Base-by-base conservation (phyloP, 176 grass and related monocot species). In the Triticum turgidum region DNA sequence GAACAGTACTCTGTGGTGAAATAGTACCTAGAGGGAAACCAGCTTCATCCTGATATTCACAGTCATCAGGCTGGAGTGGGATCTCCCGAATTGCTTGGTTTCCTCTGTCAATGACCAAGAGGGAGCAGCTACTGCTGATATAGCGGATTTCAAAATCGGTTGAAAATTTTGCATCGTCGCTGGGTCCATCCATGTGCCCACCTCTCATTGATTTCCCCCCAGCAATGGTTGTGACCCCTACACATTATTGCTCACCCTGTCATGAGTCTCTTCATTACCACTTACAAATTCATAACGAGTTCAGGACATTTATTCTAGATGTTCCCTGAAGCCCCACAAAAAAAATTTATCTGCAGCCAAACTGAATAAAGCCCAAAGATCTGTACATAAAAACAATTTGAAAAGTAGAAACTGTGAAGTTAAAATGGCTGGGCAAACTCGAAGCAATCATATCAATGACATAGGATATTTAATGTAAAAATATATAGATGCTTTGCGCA, bases 1-100 rank as follows among this genome's bases (percentile, higher is more conserved):
- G 27, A 27, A 27, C 27, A 27, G 27, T 27, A 27, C 27, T 27
- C 27, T 27, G 27, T 27, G 27, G 27, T 27, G 27, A 27, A 27
- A 27, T 27, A 27, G 27, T 27, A 27, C 27, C 27, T 27, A 27
- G 91, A 87, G 97, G 94, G 78, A 99, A 99, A 44, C 83, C 90
- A 78, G 87, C 85, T 86, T 99, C 97, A 64, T 94, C 79, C 83
- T 93, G 94, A 64, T 94, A 88, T 15, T 84, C 83, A 75, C 97
- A 99, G 21, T 99, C 94, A 34, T 94, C 97, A 29, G 89, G 79
- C 56, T 97, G 68, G 69, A 99, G 94, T 68, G 92, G 90, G 68
- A 99, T 97, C 73, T 99, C 97, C 18, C 94, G 89, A 72, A 99
- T 99, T 59, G 97, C 97, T 77, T 97, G 92, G 80, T 99, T 93